Evolutionary conservation across 164 flowering plant genomes (phyloP), one percentile per base, ranked within the genome.

Genomic region (Vitis cinerea): DNA sequence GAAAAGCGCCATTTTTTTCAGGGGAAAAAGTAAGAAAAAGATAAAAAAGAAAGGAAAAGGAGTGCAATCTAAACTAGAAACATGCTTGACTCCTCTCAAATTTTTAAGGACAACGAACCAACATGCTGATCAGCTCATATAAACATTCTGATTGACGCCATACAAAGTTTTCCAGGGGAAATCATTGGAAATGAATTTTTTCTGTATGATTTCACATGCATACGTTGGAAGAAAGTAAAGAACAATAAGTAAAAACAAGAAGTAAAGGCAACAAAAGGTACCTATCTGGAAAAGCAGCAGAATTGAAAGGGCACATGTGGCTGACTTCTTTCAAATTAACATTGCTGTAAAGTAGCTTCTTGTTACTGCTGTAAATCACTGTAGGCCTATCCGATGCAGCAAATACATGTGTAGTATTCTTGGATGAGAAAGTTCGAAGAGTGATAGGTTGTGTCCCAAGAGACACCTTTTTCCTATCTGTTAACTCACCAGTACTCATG

Each of bases 221-320:
- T 37, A 37, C 44, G 0, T 37, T 4, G 44, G 44, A 37, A 37
- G 44, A 37, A 37, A 37, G 7, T 37, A 37, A 37, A 37, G 44
- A 37, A 37, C 44, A 37, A 37, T 4, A 37, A 37, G 60, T n/a
- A 71, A 61, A 64, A 52, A 10, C 30, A 14, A 29, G 17, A 61
- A 54, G 19, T 8, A 17, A 12, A 47, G 23, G 66, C 50, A 59
- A 27, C 27, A 65, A 50, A 59, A 62, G n/a, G 44, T 78, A 95
- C 99, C 98, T 95, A 85, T 95, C 99, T 0, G 99, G 98, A 73
- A 91, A 95, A 79, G 99, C 97, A 66, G 99, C 96, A 74, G 98
- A 82, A 72, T 91, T 95, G 85, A 95, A 95, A 70, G 97, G 99
- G 78, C 99, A 95, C 99, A 95, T 93, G 71, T 95, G 89, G 79